These are phyloP conservation scores for Brassica balearica DNA, from an alignment of 441 rosid genomes.

Conservation along the genomic window DNA sequence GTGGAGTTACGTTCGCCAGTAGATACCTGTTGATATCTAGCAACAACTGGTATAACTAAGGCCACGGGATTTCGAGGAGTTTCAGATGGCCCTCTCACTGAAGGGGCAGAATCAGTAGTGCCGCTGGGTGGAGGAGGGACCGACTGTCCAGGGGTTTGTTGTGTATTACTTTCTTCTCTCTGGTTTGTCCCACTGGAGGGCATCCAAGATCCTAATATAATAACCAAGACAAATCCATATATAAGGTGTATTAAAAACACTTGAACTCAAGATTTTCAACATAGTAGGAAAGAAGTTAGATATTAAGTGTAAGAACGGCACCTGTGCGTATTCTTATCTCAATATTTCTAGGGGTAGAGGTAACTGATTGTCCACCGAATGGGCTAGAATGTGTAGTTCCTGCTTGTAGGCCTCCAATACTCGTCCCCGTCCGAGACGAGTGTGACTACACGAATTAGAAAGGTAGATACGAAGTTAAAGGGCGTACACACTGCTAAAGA, in stretches of 20 bases:
- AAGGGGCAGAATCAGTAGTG: constrained; percentile 25
- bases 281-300: constrained; percentile 5
- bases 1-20: constrained; percentile 38
- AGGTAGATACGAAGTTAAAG: constrained; percentile 25
- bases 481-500: constrained; percentile 11
- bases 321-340: constrained; percentile 54
- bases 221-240: constrained; percentile 18
- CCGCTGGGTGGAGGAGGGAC: constrained; percentile 33
- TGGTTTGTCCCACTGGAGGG: constrained; percentile 37
- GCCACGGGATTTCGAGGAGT: constrained; percentile 41
- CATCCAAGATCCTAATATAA: constrained; percentile 43
- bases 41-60: constrained; percentile 39
- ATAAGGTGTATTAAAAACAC: not conserved
- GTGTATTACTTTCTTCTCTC: constrained; percentile 42
- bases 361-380: constrained; percentile 40
- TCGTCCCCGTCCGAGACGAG: constrained; percentile 39
- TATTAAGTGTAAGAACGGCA: constrained; percentile 16
- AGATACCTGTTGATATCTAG: constrained; percentile 44
- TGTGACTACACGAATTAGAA: constrained; percentile 34
- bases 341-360: constrained; percentile 47
- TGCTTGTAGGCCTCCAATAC: constrained; percentile 41
- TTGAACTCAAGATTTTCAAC: not conserved
- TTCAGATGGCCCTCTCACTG: constrained; percentile 34
- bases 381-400: constrained; percentile 40
- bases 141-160: constrained; percentile 35